A percentile compares a stretch with the other conserved stretches of the same genome.
Conservation (phyloP, 23 red algal species). For the Gracilaria caudata region DNA sequence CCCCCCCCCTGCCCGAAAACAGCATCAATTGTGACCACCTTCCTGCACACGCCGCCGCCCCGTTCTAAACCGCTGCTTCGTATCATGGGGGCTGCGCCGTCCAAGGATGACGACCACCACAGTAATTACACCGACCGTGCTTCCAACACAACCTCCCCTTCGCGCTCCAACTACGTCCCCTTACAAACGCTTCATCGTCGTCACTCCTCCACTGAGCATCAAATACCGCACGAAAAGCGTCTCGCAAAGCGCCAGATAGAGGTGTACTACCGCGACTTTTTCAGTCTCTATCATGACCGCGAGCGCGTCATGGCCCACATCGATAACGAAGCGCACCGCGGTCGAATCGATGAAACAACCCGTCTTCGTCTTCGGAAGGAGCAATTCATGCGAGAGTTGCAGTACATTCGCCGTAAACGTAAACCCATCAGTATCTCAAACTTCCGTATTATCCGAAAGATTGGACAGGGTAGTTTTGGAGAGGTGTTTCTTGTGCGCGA, state of each 20-base stretch:
- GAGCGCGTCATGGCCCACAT: slow-evolving; percentile 62
- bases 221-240: slow-evolving; percentile 63
- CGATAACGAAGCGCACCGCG: slow-evolving; percentile 48
- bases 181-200: not conserved
- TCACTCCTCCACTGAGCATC: slow-evolving; percentile 4
- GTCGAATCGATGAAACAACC: slow-evolving; percentile 61
- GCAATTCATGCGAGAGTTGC: slow-evolving; percentile 63
- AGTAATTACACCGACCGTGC: not conserved
- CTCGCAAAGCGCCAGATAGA: slow-evolving; percentile 88
- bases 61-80: not conserved
- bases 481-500: slow-evolving; percentile 89
- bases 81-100: slow-evolving; percentile 33
- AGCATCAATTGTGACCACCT: not conserved
- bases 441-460: slow-evolving; percentile 78
- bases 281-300: slow-evolving; percentile 56
- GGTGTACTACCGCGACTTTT: slow-evolving; percentile 86
- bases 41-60: not conserved
- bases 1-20: not conserved
- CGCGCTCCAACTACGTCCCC: slow-evolving; percentile 11
- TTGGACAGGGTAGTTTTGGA: slow-evolving; percentile 95
- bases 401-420: slow-evolving; percentile 72
- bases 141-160: slow-evolving; percentile 18
- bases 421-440: slow-evolving; percentile 75
- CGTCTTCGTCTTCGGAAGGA: slow-evolving; percentile 67
- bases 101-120: slow-evolving; percentile 30